These are phyloP conservation scores for Saccharomyces hybrid DNA, from an alignment of 1,139 yeast genomes.

Conservation along the genomic window DNA sequence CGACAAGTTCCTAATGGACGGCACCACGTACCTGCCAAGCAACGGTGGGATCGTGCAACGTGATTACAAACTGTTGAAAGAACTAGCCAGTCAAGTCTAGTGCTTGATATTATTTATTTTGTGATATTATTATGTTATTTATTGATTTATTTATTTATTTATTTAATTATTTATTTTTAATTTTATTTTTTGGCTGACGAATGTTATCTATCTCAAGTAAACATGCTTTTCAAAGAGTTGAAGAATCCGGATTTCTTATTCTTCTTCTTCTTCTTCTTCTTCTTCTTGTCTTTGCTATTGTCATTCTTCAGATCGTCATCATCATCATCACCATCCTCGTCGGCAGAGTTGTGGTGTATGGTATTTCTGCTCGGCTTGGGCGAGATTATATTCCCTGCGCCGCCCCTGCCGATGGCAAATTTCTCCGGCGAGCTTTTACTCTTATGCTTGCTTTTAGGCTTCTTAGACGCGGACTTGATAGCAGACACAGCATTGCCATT, in stretches of 20 bases:
- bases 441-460: constrained; percentile 9
- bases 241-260: constrained; percentile 18
- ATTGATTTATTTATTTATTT: constrained; percentile 4
- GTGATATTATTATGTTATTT: constrained; percentile 1
- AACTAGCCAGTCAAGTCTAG: constrained; percentile 47
- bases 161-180: constrained; percentile 3
- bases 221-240: constrained; percentile 8
- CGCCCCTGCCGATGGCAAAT: constrained; percentile 32
- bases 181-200: background rate
- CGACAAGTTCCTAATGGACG: constrained; percentile 63
- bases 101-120: constrained; percentile 8
- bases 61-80: constrained; percentile 65
- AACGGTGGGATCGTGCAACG: constrained; percentile 88
- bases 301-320: background rate
- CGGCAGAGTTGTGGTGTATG: constrained; percentile 4
- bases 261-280: constrained; percentile 5
- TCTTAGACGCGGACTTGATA: background rate
- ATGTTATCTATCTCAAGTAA: constrained; percentile 4
- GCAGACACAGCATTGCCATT: background rate
- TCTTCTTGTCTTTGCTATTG: constrained; percentile 11
- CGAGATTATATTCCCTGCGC: constrained; percentile 37
- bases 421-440: constrained; percentile 19
- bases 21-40: constrained; percentile 79
- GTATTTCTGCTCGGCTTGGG: constrained; percentile 29
- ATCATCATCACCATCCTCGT: background rate